Percentiles rank a stretch among this genome's conserved stretches.
phyloP scores from a whole-genome alignment of 148 eudicot species.

The Rhododendron mucronatum region DNA sequence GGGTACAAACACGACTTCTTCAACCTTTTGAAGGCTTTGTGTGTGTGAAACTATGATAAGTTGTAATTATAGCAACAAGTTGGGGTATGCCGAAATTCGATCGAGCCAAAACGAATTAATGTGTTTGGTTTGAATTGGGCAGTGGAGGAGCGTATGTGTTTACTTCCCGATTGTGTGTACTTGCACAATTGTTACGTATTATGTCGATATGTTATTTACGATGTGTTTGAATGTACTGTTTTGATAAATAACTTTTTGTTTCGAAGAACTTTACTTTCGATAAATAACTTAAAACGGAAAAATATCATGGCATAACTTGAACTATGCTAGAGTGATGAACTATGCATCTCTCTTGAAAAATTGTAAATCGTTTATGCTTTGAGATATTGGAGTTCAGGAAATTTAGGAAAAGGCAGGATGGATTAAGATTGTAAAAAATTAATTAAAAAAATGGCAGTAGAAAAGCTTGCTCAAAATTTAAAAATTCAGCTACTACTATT shows the following conservation, averaged over 20 bases:
- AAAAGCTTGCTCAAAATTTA: neutral
- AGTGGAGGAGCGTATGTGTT: neutral
- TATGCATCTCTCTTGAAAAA: neutral
- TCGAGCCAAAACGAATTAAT: neutral
- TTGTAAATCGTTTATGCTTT: neutral
- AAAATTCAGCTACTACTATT: neutral
- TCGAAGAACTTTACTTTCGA: too few species aligned
- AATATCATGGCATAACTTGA: neutral
- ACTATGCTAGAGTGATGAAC: neutral
- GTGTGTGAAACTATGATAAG: neutral
- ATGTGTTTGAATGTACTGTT: neutral
- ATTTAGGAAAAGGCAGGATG: too few species aligned
- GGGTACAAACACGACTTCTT: constrained; percentile 20
- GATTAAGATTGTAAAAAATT: neutral
- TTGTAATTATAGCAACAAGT: neutral
- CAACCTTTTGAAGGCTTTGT: constrained; percentile 12
- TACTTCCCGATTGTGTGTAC: neutral
- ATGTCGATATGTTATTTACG: neutral
- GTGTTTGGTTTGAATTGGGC: neutral
- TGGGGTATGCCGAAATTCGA: neutral
- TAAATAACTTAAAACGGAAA: neutral
- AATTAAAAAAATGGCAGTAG: neutral
- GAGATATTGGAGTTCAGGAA: neutral
- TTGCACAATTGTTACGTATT: neutral
- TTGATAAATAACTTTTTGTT: too few species aligned